Evolutionary conservation across 1,284 basidiomycete genomes (phyloP).

Genomic region (Cryptococcus sp.): DNA sequence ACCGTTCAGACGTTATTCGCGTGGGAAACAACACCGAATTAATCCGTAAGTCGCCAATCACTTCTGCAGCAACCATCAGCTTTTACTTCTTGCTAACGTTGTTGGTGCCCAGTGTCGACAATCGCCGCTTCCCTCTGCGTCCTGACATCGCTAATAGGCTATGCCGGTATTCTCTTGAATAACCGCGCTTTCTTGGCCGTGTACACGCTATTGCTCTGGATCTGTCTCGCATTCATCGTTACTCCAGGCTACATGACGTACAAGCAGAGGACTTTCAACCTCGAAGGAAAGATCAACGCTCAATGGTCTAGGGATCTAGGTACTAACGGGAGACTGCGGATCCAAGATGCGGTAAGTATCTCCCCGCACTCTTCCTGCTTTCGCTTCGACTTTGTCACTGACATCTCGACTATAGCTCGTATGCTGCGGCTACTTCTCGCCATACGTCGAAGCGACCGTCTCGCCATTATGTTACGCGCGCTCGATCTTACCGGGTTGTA

Average conservation of each 20-base stretch:
- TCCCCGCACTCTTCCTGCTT: neutral
- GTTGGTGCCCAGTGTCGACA: conserved; percentile 59
- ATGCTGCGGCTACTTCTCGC: conserved; percentile 70
- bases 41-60: conserved; percentile 50
- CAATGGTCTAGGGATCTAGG: conserved; percentile 66
- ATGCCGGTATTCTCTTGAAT: conserved; percentile 69
- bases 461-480: conserved; percentile 67
- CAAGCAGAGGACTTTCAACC: conserved; percentile 65
- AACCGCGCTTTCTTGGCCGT: conserved; percentile 71
- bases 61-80: neutral
- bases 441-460: conserved; percentile 66
- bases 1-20: conserved; percentile 63
- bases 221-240: conserved; percentile 63
- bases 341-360: conserved; percentile 61
- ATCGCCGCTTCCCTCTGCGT: conserved; percentile 61
- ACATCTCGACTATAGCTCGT: conserved; percentile 49
- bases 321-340: conserved; percentile 59
- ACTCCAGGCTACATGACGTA: conserved; percentile 71
- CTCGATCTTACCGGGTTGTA: conserved; percentile 67
- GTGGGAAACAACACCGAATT: conserved; percentile 65
- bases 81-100: neutral
- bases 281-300: conserved; percentile 70
- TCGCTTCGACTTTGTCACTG: conserved; percentile 7
- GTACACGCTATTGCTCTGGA: conserved; percentile 71
- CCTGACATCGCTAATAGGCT: conserved; percentile 66